Base-by-base conservation (phyloP, 2,329 filamentous ascomycete genomes). In the Nothopassalora personata region DNA sequence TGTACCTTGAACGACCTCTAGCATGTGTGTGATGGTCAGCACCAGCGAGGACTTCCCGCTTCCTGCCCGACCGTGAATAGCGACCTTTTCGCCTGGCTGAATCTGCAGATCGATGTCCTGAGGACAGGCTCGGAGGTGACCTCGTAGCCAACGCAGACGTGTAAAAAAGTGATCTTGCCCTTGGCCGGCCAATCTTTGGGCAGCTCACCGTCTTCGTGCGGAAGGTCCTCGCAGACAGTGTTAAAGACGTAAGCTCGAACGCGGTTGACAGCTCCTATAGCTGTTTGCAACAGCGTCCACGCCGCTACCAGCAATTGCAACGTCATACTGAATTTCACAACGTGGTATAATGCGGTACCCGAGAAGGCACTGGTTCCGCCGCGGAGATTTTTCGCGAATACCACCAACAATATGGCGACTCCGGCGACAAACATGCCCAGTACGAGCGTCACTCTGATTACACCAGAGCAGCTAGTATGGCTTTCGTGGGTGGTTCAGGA, bases 381-480 rank as follows among this genome's bases (percentile, higher is more conserved):
- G 7, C 11, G 39, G 9, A 56, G 4, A 7, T 31, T 33, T 3
- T 30, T 45, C 4, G 57, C 53, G n/a, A 59, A 9, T 11, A 53
- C 36, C n/a, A 59, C 48, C 2, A 60, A 36, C 4, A 47, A 13
- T 4, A 60, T 15, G 19, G 58, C 58, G 7, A 60, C 15, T 0
- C 45, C 48, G 2, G 49, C 36, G 2, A 27, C 36, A 13, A 49
- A 30, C 11, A 79, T 63, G 50, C 77, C 74, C 15, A 80, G 67
- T 1, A 76, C 71, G 4, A 77, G 64, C 27, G 68, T 71, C 6
- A 78, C 74, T 70, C 60, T 80, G 79, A 6, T 78, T 71, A 27
- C 72, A 73, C 33, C 73, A 72, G 13, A 80, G 69, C 4, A 79
- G 71, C 58, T 80, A 80, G 62, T 74, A 77, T 0, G 79, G 77